Percentiles rank a stretch among this genome's conserved stretches.
phyloP scores from a whole-genome alignment of 257 asterid species.

The Salvia miltiorrhiza region DNA sequence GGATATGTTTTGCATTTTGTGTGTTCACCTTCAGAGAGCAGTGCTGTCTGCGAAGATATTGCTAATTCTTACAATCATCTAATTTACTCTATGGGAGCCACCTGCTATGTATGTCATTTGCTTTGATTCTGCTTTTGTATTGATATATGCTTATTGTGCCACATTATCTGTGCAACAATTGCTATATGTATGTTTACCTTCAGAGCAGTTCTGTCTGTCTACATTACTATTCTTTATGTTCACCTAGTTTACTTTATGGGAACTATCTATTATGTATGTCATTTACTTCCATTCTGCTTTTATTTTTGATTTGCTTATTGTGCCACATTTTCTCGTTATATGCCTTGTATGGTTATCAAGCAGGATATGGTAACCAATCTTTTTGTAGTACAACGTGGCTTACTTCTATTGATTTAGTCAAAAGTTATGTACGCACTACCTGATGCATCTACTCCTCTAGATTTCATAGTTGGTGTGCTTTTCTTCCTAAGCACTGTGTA shows the following conservation, averaged over 20 bases:
- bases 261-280: not conserved
- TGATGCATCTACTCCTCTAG: slow-evolving; percentile 20
- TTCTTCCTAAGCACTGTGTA: slow-evolving; percentile 22
- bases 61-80: slow-evolving; percentile 1
- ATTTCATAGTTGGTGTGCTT: not conserved
- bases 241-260: slow-evolving; percentile 6
- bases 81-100: slow-evolving; percentile 8
- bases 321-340: not conserved
- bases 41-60: not conserved
- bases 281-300: not conserved
- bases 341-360: slow-evolving; percentile 15
- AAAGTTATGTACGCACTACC: slow-evolving; percentile 15
- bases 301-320: slow-evolving; percentile 4
- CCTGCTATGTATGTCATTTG: not conserved
- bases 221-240: slow-evolving; percentile 1
- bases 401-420: slow-evolving; percentile 17
- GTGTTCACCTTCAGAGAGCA: slow-evolving; percentile 2
- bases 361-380: not conserved
- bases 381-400: slow-evolving; percentile 3
- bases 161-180: not conserved
- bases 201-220: not conserved
- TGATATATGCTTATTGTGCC: not conserved
- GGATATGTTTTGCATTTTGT: not conserved
- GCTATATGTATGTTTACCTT: too few species aligned
- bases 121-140: not conserved